A percentile compares a stretch with the other conserved stretches of the same genome.
Evolutionary conservation across 148 eudicot species (phyloP).

Genomic region (Silene latifolia): DNA sequence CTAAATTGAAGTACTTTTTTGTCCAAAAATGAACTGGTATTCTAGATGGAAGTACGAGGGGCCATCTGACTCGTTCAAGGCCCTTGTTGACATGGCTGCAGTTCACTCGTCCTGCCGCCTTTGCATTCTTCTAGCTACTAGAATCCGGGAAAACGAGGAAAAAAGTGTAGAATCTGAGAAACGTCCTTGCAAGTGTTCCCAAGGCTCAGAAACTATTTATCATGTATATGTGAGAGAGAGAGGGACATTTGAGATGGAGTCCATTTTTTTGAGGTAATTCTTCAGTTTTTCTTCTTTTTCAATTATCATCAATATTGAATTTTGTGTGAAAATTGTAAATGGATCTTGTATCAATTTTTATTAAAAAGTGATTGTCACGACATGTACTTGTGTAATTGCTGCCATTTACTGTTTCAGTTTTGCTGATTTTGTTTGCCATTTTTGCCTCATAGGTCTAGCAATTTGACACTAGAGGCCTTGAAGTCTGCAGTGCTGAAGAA

Average conservation of each 20-base stretch:
- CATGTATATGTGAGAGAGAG: conserved; percentile 87
- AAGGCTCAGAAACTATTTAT: conserved; percentile 61
- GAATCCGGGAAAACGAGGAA: conserved; percentile 64
- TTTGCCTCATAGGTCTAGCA: conserved; percentile 46
- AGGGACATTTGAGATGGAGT: conserved; percentile 81
- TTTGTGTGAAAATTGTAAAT: not conserved
- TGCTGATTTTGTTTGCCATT: not conserved
- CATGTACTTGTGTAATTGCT: not conserved
- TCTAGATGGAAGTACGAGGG: conserved; percentile 94
- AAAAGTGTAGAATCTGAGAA: conserved; percentile 36
- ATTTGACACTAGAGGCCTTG: conserved; percentile 62
- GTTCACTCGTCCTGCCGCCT: conserved; percentile 97
- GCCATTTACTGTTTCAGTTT: not conserved
- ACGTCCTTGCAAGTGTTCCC: conserved; percentile 86
- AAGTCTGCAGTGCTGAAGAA: conserved; percentile 56
- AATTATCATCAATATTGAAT: not conserved
- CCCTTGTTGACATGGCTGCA: conserved; percentile 95
- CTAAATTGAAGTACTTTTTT: too few relatives aligned
- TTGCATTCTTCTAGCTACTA: conserved; percentile 80
- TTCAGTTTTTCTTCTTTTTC: not conserved
- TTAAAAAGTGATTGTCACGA: not conserved
- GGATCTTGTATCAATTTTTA: not conserved
- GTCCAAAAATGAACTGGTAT: conserved; percentile 10
- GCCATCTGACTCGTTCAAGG: conserved; percentile 90
- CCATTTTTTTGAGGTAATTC: conserved; percentile 72